A percentile compares a stretch with the other conserved stretches of the same genome.
phyloP scores from a whole-genome alignment of 345 rosid genomes.

The Gossypium turneri region DNA sequence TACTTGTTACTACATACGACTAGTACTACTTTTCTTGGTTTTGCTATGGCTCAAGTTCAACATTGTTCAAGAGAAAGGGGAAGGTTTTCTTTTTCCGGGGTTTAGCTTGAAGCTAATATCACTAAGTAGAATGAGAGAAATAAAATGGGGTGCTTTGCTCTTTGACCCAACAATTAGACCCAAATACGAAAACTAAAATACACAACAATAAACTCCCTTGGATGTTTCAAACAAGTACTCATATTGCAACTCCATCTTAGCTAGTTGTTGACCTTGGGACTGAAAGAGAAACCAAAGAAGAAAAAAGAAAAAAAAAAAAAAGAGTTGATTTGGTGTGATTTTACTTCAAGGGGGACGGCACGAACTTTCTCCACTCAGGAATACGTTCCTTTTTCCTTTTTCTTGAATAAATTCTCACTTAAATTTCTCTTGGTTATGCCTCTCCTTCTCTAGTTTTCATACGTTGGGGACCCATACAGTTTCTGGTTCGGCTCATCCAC shows the following conservation, averaged over 20 bases:
- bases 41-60: constrained; percentile 14
- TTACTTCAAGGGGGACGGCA: neutral
- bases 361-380: constrained; percentile 32
- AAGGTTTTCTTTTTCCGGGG: neutral
- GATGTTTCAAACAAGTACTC: constrained; percentile 13
- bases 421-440: neutral
- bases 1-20: neutral
- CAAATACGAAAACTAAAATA: constrained; percentile 7
- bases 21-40: neutral
- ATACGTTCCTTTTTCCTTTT: neutral
- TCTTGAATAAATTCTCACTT: neutral
- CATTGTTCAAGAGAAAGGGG: constrained; percentile 2
- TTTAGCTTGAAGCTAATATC: neutral
- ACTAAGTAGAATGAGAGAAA: constrained; percentile 2
- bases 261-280: constrained; percentile 22
- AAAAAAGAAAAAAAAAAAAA: neutral
- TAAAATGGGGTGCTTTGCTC: constrained; percentile 22
- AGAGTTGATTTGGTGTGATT: neutral
- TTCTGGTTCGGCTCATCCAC: constrained; percentile 40
- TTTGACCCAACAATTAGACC: constrained; percentile 20
- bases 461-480: constrained; percentile 49
- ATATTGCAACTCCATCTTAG: constrained; percentile 11
- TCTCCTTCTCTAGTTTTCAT: constrained; percentile 7
- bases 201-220: constrained; percentile 7
- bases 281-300: neutral